Evolutionary conservation across 2,329 filamentous ascomycete species (phyloP), one percentile per base, ranked within the genome.

Genomic region (Colletotrichum siamense): DNA sequence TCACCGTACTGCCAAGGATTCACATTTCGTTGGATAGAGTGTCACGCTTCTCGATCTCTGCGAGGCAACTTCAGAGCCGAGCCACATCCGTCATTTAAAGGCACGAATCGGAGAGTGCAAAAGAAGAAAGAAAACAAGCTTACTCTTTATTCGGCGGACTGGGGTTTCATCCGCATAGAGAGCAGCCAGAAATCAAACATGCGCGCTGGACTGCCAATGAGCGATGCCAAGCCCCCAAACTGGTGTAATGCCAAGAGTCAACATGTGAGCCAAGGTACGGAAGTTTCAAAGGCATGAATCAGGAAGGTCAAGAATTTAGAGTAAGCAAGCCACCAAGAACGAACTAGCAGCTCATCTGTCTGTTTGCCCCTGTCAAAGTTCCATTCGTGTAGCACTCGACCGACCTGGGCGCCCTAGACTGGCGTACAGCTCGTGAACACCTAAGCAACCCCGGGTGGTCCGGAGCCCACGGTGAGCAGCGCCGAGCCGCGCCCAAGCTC

Each of bases 221-320:
- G 12, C 18, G 5, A n/a, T 55, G 69, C 69, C 73, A 72, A 75
- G 69, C 16, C 30, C 6, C 44, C n/a, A 12, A 63, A 34, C 55
- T 39, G 28, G 32, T 24, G 18, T 32, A 24, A 32, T 39, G 73
- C 73, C 73, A 73, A 76, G 73, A 68, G 36, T 10, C 57, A 69
- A 55, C n/a, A 28, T 74, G 57, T 65, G 44, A 65, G 64, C 70
- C 65, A 76, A 74, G 70, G 70, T 13, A 74, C 74, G 39, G 59
- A 65, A 61, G 74, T 74, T 76, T 76, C 70, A 69, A 64, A 61
- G 64, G 52, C 64, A 74, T 76, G 64, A 61, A 74, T 69, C 59
- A 32, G 74, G 70, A 61, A 65, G 74, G 64, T 61, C 49, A 36
- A 61, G 32, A 10, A 26, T 26, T 26, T 2, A 55, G 26, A 74